These are phyloP conservation scores for Pisolithus microcarpus DNA, from an alignment of 768 basidiomycete genomes.

Conservation along the genomic window DNA sequence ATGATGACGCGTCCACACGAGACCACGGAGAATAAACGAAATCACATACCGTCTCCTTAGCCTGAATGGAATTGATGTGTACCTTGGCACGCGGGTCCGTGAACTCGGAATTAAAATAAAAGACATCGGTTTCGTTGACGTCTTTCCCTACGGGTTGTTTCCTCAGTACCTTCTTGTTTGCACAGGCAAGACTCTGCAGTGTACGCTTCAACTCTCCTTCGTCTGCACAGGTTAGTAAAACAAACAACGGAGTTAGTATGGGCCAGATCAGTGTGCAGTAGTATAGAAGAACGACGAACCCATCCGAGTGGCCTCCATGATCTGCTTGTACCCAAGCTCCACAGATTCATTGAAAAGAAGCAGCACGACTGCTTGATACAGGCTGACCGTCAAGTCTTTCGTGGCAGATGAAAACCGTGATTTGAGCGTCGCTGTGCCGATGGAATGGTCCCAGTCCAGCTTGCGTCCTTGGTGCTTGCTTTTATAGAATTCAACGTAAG, in stretches of 20 bases:
- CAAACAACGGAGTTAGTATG: not conserved
- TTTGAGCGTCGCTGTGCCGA: slow-evolving; percentile 75
- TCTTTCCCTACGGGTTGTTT: slow-evolving; percentile 78
- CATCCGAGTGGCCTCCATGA: slow-evolving; percentile 60
- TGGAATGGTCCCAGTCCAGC: slow-evolving; percentile 80
- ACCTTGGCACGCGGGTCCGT: slow-evolving; percentile 71
- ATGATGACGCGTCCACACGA: not conserved
- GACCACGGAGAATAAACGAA: not conserved
- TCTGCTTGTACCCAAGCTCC: slow-evolving; percentile 58
- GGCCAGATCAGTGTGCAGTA: slow-evolving; percentile 14
- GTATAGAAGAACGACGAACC: slow-evolving; percentile 40
- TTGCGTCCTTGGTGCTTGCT: slow-evolving; percentile 66
- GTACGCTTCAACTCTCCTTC: slow-evolving; percentile 70
- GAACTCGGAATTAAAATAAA: slow-evolving; percentile 79
- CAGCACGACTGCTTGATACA: slow-evolving; percentile 85
- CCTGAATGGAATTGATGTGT: slow-evolving; percentile 94
- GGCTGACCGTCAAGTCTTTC: slow-evolving; percentile 86
- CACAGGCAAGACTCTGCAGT: slow-evolving; percentile 88
- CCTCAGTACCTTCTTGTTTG: slow-evolving; percentile 78
- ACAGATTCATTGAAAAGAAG: slow-evolving; percentile 73
- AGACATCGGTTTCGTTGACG: slow-evolving; percentile 67
- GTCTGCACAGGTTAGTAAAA: slow-evolving; percentile 36
- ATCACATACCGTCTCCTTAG: slow-evolving; percentile 73
- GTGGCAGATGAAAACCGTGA: slow-evolving; percentile 57
- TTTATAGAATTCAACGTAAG: slow-evolving; percentile 69